Base-by-base conservation (phyloP, 148 eudicot species). In the Dianthus caryophyllus region DNA sequence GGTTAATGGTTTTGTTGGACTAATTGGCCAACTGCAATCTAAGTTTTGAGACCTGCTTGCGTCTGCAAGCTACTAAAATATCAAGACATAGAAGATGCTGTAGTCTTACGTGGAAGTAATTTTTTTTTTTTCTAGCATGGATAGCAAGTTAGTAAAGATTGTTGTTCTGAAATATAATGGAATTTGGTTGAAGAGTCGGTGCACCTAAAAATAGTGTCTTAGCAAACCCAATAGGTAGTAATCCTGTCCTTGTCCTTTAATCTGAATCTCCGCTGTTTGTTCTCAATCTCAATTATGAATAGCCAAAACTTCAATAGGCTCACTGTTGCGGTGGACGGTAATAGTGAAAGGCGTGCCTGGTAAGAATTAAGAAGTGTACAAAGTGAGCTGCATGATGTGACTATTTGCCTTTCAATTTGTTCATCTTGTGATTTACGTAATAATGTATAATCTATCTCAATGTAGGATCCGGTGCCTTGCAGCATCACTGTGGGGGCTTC, bases 401-500 rank as follows among this genome's bases (percentile, higher is more conserved):
- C 39, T 30, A 52, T 22, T 36, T 51, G 13, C 6, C 26, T 39
- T 52, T 33, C 5, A 9, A 8, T 12, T 1, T 47, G 51, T 55
- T 25, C 13, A 38, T 69, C 25, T 22, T 39, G 15, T 51, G 18
- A 36, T 66, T 18, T 57, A 52, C 17, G 0, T 57, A 24, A 48
- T 20, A 20, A 50, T 41, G 6, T 63, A 1, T 58, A 27, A 13
- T 41, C 50, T 52, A 15, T 61, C 38, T 61, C 3, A 26, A 48
- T 77, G 77, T 80, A 93, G 98, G 98, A 93, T 68, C 98, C 98
- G 31, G 88, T 89, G 36, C 75, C 78, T 31, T 81, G 90, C 74
- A 93, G 98, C 83, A 85, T 93, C 50, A 93, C 98, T 51, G 91
- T 93, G 43, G 98, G 95, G 70, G 96, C 87, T 69, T 81, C 98